Evolutionary conservation across 2,329 filamentous ascomycete genomes (phyloP), one percentile per base, ranked within the genome.

Genomic region (Aspergillus phoenicis): DNA sequence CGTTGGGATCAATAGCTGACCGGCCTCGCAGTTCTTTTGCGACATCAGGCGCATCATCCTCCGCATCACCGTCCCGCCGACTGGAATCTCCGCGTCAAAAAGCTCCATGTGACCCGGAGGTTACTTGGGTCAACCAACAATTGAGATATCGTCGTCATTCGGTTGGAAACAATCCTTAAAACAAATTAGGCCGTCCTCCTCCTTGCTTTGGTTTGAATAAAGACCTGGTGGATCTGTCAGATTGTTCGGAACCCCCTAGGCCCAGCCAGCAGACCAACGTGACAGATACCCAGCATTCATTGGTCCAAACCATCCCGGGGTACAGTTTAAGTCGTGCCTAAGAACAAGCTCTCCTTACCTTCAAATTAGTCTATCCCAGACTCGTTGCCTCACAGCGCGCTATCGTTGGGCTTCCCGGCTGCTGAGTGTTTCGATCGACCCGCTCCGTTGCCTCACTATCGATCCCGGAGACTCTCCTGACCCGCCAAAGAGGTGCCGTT

Each of bases 371-470:
- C 51, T 36, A 56, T 20, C 30, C 45, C 30, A 47, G 20, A 22
- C 13, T 54, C 43, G 33, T 28, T 45, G 52, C 20, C 52, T 30
- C 43, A 62, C 47, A 52, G 41, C 48, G 47, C 51, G 54, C 52
- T 62, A 45, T 52, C 47, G 48, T 62, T 56, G 60, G 30, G 48
- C 51, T 57, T 47, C 43, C 55, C 52, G 41, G 59, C 54, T n/a
- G 53, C 26, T 54, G 33, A 54, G 57, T 54, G 54, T 36, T 54
- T 58, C 58, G 55, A 56, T 57, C 52, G 66, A 60, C 64, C 62
- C 62, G 62, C 62, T 60, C 56, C 52, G 13, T 64, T 59, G 66
- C 64, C 66, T 66, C 66, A 68, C 62, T 68, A 63, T 65, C 60
- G 58, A 58, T 17, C 49, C 33, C 58, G 39, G 39, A 60, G 39